These are phyloP conservation scores for Russula vinacea DNA, from an alignment of 768 basidiomycete species.

Conservation along the genomic window DNA sequence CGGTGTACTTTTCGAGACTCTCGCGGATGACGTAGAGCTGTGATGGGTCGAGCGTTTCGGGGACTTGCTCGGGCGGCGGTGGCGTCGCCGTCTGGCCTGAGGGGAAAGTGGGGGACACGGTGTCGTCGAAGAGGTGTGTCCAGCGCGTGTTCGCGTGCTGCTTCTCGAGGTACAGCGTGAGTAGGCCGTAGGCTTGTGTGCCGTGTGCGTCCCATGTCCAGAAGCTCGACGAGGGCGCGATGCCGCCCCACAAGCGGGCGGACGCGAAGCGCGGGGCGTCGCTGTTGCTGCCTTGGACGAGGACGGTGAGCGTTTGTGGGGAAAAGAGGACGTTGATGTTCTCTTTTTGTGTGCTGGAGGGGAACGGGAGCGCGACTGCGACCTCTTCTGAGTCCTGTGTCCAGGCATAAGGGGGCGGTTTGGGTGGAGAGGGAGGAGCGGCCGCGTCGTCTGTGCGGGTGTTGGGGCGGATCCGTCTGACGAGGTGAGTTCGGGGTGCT, in stretches of 20 bases:
- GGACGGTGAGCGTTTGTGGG: constrained; percentile 59
- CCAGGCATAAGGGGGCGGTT: constrained; percentile 88
- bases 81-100: constrained; percentile 47
- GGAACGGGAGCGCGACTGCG: constrained; percentile 81
- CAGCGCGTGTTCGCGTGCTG: constrained; percentile 78
- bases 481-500: constrained; percentile 51
- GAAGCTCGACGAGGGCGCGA: constrained; percentile 74
- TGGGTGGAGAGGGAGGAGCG: constrained; percentile 38
- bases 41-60: constrained; percentile 84
- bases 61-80: constrained; percentile 51
- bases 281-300: constrained; percentile 43
- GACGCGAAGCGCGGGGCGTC: constrained; percentile 56
- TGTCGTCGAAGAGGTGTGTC: constrained; percentile 75
- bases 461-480: constrained; percentile 67
- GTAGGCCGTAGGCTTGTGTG: constrained; percentile 59
- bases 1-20: constrained; percentile 82
- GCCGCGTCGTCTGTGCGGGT: constrained; percentile 43
- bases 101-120: constrained; percentile 38
- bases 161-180: constrained; percentile 87
- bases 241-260: constrained; percentile 73
- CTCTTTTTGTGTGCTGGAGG: constrained; percentile 58
- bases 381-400: constrained; percentile 81
- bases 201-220: constrained; percentile 92
- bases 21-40: constrained; percentile 78
- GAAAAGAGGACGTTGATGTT: constrained; percentile 68